phyloP scores from a whole-genome alignment of 2,329 filamentous ascomycete genomes.

The Colletotrichum lini region DNA sequence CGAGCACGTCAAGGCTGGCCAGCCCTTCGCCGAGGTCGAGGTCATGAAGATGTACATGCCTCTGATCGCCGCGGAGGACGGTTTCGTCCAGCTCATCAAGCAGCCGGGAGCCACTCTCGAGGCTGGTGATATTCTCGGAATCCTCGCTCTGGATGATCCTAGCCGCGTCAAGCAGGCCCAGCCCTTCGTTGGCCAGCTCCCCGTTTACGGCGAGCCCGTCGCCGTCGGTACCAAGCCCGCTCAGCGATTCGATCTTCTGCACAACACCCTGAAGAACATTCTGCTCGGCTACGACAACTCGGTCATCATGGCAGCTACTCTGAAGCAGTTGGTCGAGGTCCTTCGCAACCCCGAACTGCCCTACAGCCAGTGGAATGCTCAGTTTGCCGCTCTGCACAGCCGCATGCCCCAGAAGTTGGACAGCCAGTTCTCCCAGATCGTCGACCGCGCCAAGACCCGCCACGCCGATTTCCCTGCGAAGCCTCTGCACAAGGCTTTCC shows the following conservation, averaged over 20 bases:
- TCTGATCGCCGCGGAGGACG: slow-evolving; percentile 92
- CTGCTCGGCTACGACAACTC: slow-evolving; percentile 97
- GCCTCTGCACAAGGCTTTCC: slow-evolving; percentile 84
- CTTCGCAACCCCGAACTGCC: slow-evolving; percentile 91
- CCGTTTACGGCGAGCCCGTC: slow-evolving; percentile 87
- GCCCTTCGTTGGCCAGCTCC: slow-evolving; percentile 92
- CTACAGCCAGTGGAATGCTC: slow-evolving; percentile 95
- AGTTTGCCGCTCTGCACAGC: slow-evolving; percentile 96
- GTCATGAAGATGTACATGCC: slow-evolving; percentile 99
- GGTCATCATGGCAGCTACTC: slow-evolving; percentile 89
- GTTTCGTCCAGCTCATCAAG: slow-evolving; percentile 98
- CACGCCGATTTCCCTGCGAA: slow-evolving; percentile 93
- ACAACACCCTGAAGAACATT: slow-evolving; percentile 87
- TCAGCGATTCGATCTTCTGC: slow-evolving; percentile 85
- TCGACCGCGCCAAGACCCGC: slow-evolving; percentile 85
- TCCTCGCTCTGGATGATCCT: slow-evolving; percentile 94
- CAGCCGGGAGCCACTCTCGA: slow-evolving; percentile 98
- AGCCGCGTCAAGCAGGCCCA: slow-evolving; percentile 97
- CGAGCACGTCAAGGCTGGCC: slow-evolving; percentile 90
- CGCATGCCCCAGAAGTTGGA: slow-evolving; percentile 98
- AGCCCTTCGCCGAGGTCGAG: slow-evolving; percentile 96
- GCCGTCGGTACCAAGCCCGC: slow-evolving; percentile 92
- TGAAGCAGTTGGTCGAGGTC: slow-evolving; percentile 92
- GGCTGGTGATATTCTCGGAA: slow-evolving; percentile 98
- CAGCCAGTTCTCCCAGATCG: slow-evolving; percentile 82